Percentiles rank a stretch among this genome's conserved stretches.
phyloP scores from a whole-genome alignment of 73 alveolate species.

The Paramecium pentaurelia region DNA sequence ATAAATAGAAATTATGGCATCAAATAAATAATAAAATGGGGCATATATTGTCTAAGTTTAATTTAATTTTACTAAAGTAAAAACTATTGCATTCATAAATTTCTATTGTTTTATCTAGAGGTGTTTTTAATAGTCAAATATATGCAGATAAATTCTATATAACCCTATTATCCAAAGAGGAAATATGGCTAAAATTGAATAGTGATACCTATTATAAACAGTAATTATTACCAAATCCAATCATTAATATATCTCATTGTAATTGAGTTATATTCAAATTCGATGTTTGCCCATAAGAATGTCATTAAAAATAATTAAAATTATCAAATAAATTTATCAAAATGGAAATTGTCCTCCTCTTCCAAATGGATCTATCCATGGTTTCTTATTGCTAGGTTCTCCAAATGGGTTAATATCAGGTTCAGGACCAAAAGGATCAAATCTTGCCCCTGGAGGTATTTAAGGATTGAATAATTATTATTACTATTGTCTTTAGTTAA shows the following conservation, averaged over 20 bases:
- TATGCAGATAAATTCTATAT: not conserved
- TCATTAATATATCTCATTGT: slow-evolving; percentile 5
- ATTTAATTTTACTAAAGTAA: not conserved
- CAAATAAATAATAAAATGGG: slow-evolving; percentile 35
- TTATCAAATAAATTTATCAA: not conserved
- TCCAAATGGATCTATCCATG: not conserved
- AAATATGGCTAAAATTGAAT: not conserved
- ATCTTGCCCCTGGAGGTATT: slow-evolving; percentile 44
- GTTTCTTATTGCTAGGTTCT: not conserved
- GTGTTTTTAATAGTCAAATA: not conserved
- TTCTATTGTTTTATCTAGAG: not conserved
- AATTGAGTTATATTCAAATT: not conserved
- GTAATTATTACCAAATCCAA: not conserved
- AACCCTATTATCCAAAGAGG: slow-evolving; percentile 4
- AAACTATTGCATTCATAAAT: not conserved
- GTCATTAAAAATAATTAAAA: not conserved
- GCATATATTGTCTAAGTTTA: not conserved
- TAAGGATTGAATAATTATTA: not conserved
- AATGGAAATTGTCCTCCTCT: not conserved
- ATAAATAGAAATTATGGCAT: not conserved
- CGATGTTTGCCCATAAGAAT: not conserved
- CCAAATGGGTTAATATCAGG: slow-evolving; percentile 20
- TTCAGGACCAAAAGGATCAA: slow-evolving; percentile 42
- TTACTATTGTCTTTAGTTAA: not conserved
- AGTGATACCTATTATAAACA: not conserved